Base-by-base conservation (phyloP, 1,139 yeast genomes). In the Nakaseomyces kungkrabaensis region DNA sequence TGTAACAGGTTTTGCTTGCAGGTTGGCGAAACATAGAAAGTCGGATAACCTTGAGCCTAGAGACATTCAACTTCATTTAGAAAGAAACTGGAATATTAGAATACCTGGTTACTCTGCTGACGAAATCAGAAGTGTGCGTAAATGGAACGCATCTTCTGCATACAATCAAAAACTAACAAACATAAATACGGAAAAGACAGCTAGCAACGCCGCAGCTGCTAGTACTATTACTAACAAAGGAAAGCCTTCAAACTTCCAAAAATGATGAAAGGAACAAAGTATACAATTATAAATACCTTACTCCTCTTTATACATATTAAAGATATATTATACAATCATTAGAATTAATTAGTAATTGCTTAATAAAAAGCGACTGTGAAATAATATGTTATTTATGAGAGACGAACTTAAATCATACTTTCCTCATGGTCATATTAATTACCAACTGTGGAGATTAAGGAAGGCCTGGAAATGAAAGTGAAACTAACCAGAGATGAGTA, bases 71-170 rank as follows among this genome's bases (percentile, higher is more conserved):
- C 70, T 92, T 51, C 96, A 92, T 66, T 72, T 92, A 59, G 98
- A 94, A 62, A 79, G 90, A 58, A 92, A 90, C 65, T 92, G 97
- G 97, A 90, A 90, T 65, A 87, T 92, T 53, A 78, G 95, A 58
- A 79, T 92, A 31, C 97, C 98, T 0, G 98, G 98, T 1, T 88
- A 82, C 67, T 79, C 95, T 17, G 79, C 88, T 58, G 98, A 92
- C 68, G 97, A 90, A 62, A 84, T 90, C 45, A 76, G 95, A 59
- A 80, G 87, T 54, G 83, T 88, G 26, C 75, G 96, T 58, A 85
- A 85, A 65, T 82, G 89, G 78, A 82, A 77, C 50, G 92, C 97
- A 3, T 81, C 86, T 42, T 68, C 77, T 25, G 71, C 79, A 31
- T 90, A 92, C 63, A 78, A 74, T 53, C 89, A 85, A 59, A 86